phyloP scores from a whole-genome alignment of 139 green algal species.

The Chlamydomonas asymmetrica region DNA sequence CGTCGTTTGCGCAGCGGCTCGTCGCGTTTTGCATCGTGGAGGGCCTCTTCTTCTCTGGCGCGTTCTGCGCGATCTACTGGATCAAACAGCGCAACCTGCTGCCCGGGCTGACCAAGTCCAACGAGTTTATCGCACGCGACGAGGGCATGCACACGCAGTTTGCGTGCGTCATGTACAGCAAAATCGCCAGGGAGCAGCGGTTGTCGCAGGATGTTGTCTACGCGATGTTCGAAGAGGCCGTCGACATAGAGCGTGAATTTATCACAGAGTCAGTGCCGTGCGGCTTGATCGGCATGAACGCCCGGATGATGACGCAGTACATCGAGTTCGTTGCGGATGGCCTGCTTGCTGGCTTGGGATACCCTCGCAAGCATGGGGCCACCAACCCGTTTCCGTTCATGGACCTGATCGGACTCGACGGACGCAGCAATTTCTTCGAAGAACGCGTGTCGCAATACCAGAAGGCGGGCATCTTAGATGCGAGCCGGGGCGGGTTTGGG shows the following conservation, averaged over 20 bases:
- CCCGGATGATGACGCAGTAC: conserved; percentile 82
- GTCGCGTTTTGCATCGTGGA: conserved; percentile 96
- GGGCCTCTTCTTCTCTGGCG: conserved; percentile 97
- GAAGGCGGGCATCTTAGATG: too few relatives aligned
- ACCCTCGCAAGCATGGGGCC: too few relatives aligned
- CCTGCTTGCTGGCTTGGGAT: too few relatives aligned
- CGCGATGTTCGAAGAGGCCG: conserved; percentile 67
- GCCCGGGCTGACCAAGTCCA: conserved; percentile 97
- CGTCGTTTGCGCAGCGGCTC: conserved; percentile 88
- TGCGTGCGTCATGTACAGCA: conserved; percentile 29
- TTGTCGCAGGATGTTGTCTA: neutral
- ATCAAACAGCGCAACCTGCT: conserved; percentile 98
- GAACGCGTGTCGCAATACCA: too few relatives aligned
- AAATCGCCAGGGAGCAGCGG: neutral
- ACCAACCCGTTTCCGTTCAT: too few relatives aligned
- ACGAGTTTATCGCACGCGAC: conserved; percentile 97
- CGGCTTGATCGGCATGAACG: conserved; percentile 90
- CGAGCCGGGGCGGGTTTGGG: too few relatives aligned
- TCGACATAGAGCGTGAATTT: conserved; percentile 96
- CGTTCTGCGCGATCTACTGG: conserved; percentile 99
- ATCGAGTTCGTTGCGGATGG: conserved; percentile 89
- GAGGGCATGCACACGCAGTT: conserved; percentile 98
- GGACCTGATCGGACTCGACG: too few relatives aligned
- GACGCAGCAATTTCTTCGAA: too few relatives aligned
- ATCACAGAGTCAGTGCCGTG: conserved; percentile 88